A percentile compares a stretch with the other conserved stretches of the same genome.
These are phyloP conservation scores for Macrolepiota dolichaula DNA, from an alignment of 768 basidiomycete genomes.

Conservation along the genomic window DNA sequence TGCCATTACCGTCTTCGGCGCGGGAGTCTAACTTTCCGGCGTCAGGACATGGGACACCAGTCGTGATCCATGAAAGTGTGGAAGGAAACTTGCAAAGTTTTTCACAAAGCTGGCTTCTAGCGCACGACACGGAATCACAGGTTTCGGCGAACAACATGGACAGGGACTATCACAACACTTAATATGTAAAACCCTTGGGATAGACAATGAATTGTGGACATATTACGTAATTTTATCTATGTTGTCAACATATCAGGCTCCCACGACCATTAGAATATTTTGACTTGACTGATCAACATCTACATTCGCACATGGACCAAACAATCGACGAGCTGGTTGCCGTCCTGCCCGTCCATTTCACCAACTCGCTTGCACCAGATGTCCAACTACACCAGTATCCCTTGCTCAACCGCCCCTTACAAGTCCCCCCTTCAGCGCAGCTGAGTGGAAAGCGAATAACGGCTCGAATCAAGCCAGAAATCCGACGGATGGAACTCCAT, in stretches of 20 bases:
- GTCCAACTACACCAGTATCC: constrained; percentile 84
- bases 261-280: not conserved
- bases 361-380: constrained; percentile 56
- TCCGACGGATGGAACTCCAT: constrained; percentile 69
- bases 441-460: constrained; percentile 73
- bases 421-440: constrained; percentile 71
- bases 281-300: not conserved
- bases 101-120: constrained; percentile 24
- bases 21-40: constrained; percentile 23
- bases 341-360: constrained; percentile 70
- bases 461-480: constrained; percentile 65
- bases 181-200: not conserved
- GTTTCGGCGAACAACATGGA: constrained; percentile 10
- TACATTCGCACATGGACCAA: constrained; percentile 24
- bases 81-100: constrained; percentile 22
- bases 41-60: constrained; percentile 26
- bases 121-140: constrained; percentile 14
- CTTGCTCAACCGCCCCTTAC: constrained; percentile 67
- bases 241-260: not conserved
- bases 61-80: constrained; percentile 22
- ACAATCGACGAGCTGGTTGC: constrained; percentile 60
- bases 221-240: not conserved
- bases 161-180: not conserved
- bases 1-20: not conserved
- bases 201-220: not conserved